Base-by-base conservation (phyloP, 208 protist genomes). In the Trypanosoma melophagium region DNA sequence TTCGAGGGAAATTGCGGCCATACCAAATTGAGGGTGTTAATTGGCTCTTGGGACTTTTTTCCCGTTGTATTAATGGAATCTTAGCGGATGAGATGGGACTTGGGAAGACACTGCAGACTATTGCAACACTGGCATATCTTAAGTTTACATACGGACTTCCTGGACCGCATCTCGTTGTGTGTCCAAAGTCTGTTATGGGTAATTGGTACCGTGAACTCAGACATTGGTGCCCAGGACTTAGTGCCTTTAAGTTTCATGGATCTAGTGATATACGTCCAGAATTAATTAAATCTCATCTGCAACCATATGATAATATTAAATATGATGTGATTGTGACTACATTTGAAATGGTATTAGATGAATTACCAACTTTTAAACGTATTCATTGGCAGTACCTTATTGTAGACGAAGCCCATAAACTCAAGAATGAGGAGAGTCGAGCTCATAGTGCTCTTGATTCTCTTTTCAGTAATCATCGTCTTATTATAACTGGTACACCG, bases 31-130 rank as follows among this genome's bases (percentile, higher is more conserved):
- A 97, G 66, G 99, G 98, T 9, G 89, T 99, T 7, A 99, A 99
- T 73, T 99, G 99, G 99, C 68, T 99, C 19, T 87, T 99, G 25
- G 81, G 87, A 25, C 79, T 99, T 21, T 98, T 98, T 71, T 90
- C 98, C 25, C 87, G 96, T 61, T 95, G 93, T 51, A 94, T 99
- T 63, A 99, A 99, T 76, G 98, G 97, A 19, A 99, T 99, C 65
- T 84, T 99, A 16, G 98, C 98, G 7, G 99, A 99, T 81, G 98
- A 99, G 83, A 99, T 99, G 98, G 99, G 98, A 25, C 90, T 99
- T 14, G 95, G 95, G 16, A 98, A 97, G 61, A 97, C 92, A 16
- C 94, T 99, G 45, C 97, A 99, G 78, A 99, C 97, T 1, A 99
- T 99, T 55, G 87, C 96, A 2, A 84, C 98, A 44, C 65, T 99